These are phyloP conservation scores for Xylariaceae sp. DNA, from an alignment of 2,329 filamentous ascomycete genomes.

Conservation along the genomic window DNA sequence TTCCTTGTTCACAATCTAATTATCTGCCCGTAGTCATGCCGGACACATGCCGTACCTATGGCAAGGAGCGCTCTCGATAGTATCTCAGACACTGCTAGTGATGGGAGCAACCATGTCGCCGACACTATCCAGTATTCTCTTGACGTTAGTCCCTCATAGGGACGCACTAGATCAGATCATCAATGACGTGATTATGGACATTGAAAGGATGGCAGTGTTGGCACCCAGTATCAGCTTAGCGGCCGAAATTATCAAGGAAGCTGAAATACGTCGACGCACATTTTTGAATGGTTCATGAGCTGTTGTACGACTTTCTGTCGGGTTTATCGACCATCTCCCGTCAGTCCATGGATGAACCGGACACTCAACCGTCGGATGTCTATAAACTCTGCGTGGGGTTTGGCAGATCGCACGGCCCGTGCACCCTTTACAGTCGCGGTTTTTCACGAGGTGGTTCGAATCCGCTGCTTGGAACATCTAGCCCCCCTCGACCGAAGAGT, in stretches of 20 bases:
- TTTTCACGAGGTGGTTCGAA: conserved; percentile 8
- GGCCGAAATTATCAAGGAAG: conserved; percentile 77
- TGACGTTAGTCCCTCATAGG: conserved; percentile 51
- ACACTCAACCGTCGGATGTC: conserved; percentile 11
- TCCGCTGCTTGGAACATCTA: conserved; percentile 21
- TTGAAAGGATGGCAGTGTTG: conserved; percentile 68
- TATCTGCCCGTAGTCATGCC: conserved; percentile 56
- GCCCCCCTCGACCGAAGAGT: conserved; percentile 27
- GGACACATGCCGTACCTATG: conserved; percentile 83
- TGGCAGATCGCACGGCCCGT: conserved; percentile 3
- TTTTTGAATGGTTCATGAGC: conserved; percentile 50
- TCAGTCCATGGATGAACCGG: conserved; percentile 8
- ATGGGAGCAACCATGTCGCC: conserved; percentile 83
- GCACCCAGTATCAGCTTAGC: conserved; percentile 72
- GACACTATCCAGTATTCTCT: conserved; percentile 62
- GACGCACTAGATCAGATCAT: conserved; percentile 71
- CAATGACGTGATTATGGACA: conserved; percentile 69
- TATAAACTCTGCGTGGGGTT: conserved; percentile 2
- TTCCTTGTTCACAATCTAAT: conserved; percentile 35
- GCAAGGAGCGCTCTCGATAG: conserved; percentile 79
- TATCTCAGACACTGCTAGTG: conserved; percentile 74
- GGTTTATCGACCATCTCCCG: conserved; percentile 12
- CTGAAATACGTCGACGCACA: conserved; percentile 65
- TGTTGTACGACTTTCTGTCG: conserved; percentile 12
- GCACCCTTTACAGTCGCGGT: conserved; percentile 2